Evolutionary conservation across 1,139 yeast species (phyloP).

Genomic region (Candida dubliniensis): DNA sequence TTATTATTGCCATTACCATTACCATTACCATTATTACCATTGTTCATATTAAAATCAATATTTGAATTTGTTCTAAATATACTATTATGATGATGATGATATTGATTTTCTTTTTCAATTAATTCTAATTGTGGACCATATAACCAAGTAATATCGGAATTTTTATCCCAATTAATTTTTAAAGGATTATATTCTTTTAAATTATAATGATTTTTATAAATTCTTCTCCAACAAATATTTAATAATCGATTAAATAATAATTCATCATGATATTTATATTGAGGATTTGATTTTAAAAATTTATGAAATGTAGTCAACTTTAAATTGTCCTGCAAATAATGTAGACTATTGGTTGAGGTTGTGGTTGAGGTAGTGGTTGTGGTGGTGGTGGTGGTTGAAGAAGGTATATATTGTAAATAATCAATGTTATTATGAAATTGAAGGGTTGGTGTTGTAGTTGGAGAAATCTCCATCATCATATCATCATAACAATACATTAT

Average conservation of each 20-base stretch:
- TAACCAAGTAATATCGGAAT: constrained; percentile 47
- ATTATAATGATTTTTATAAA: constrained; percentile 32
- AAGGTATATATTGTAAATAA: constrained; percentile 24
- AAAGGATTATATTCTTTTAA: constrained; percentile 34
- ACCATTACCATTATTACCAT: no score
- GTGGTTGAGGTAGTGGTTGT: constrained; percentile 18
- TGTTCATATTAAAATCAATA: no score
- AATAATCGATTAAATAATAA: constrained; percentile 27
- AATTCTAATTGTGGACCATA: constrained; percentile 40
- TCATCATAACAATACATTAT: constrained; percentile 20
- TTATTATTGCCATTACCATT: no score
- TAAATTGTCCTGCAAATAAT: no score
- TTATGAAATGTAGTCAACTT: constrained; percentile 25
- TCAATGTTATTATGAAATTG: constrained; percentile 35
- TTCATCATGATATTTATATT: constrained; percentile 12
- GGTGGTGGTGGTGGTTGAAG: neutral
- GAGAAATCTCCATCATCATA: constrained; percentile 17
- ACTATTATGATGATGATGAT: neutral
- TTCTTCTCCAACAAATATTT: constrained; percentile 46
- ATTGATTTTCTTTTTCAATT: constrained; percentile 7
- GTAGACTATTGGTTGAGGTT: constrained; percentile 15
- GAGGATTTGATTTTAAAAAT: constrained; percentile 20
- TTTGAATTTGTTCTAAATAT: neutral
- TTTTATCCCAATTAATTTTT: constrained; percentile 46
- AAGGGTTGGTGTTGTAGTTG: constrained; percentile 7